Evolutionary conservation across 768 basidiomycete species (phyloP), one percentile per base, ranked within the genome.

Genomic region (Podaxis carcinomalis): DNA sequence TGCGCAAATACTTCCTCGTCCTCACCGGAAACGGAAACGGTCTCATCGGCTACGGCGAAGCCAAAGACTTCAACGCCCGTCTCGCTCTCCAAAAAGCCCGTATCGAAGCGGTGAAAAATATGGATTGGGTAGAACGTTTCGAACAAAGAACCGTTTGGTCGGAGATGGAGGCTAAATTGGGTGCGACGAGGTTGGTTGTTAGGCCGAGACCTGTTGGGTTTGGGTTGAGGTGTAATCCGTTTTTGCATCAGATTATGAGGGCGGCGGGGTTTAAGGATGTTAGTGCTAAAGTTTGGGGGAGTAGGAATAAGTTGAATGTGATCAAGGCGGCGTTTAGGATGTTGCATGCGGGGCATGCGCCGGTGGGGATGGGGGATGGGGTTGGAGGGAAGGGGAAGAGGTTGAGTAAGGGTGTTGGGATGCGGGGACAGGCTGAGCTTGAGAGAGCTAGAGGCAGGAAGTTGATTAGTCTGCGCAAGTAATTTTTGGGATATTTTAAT

Each of bases 111-210:
- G 79, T 96, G 28, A 82, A 88, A 63, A 90, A 88, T 68, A 89
- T 98, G 89, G 97, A 98, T 73, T 89, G 80, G 68, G 93, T 99
- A 57, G 89, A 92, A 65, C 86, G 93, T n/a, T 98, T 94, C 74
- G 96, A 99, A 73, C 79, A 86, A 64, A 84, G 97, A 54, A 98
- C 97, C n/a, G 80, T 97, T 16, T 98, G 93, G 92, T 93, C 93
- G 21, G 90, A 94, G 56, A 84, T 95, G 78, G 78, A 83, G 56
- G 79, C 79, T 64, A 99, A 98, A 76, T 86, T 93, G 63, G 93
- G 95, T 16, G 79, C 90, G 13, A 94, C 92, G 6, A 81, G 82
- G 63, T 79, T 98, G 64, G 82, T 91, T 64, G 74, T 98, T 68
- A 83, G 96, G 25, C 91, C 90, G 0, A 80, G 89, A 35, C 89